Evolutionary conservation across 495 filamentous ascomycete species (phyloP), one percentile per base, ranked within the genome.

Genomic region (Trichoderma virens): DNA sequence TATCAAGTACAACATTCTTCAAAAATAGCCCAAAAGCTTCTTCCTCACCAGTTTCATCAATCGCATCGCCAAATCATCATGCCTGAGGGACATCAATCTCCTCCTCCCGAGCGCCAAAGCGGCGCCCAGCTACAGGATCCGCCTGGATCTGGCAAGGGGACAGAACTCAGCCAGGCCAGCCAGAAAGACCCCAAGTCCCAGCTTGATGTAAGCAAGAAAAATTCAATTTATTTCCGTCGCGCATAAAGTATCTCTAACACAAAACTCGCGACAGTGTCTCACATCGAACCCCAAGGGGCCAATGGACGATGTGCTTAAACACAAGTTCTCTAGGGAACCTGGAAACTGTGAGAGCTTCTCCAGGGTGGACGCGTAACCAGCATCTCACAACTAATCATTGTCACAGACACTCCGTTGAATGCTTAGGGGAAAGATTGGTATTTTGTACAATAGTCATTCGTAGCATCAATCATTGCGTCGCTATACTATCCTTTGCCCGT

Each of bases 11-110:
- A 41, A 51, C n/a, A 51, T 25, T 11, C n/a, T 51, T 2, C 32
- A 4, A 27, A 38, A 34, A 61, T 9, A n/a, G n/a, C n/a, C 32
- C 32, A 62, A 23, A 9, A 25, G 0, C 39, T 25, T 30, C 38
- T 7, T 35, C 34, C 6, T 13, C 34, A 35, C 13, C 34, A 35
- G 6, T 2, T 3, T 35, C 34, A 3, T 27, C 38, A 1, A 47
- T 51, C 60, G 1, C 28, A 43, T 23, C n/a, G 34, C n/a, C 59
- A 32, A 25, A 16, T 35, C 45, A 64, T 39, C 28, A 59, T 59
- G 45, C 45, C 62, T 54, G 69, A 80, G 70, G 90, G 91, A 74
- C 88, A 87, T 68, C 86, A 97, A 73, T 98, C 93, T 11, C 93
- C 93, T 16, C 77, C 85, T 20, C 91, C 90, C 9, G 88, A 92